A percentile compares a stretch with the other conserved stretches of the same genome.
Evolutionary conservation across 225 moss, liverwort and hornwort genomes (phyloP).

Genomic region (Antitrichia curtipendula): DNA sequence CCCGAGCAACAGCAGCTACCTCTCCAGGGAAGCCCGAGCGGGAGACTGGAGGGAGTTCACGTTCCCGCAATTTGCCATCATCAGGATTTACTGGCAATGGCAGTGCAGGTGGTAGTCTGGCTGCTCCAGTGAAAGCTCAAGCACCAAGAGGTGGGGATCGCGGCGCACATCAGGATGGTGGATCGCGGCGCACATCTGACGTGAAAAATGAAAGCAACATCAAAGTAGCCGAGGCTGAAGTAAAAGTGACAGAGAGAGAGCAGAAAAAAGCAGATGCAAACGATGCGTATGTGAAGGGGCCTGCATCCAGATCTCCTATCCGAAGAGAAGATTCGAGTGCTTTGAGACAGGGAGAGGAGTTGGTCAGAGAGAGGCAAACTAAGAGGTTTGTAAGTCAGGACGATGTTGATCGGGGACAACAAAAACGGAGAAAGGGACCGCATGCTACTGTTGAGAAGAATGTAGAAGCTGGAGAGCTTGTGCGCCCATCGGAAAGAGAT

Average conservation of each 20-base stretch:
- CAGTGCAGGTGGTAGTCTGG: conserved; percentile 23
- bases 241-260: conserved; percentile 42
- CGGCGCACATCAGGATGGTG: conserved; percentile 33
- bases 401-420: conserved; percentile 51
- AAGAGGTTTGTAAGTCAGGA: conserved; percentile 69
- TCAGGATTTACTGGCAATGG: conserved; percentile 47
- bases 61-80: conserved; percentile 40
- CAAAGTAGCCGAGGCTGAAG: conserved; percentile 53
- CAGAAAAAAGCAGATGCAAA: conserved; percentile 54
- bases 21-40: conserved; percentile 39
- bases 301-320: conserved; percentile 64
- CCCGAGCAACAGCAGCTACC: conserved; percentile 30
- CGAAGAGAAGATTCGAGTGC: conserved; percentile 51
- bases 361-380: conserved; percentile 53
- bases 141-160: conserved; percentile 45
- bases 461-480: conserved; percentile 58
- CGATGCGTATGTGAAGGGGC: conserved; percentile 50
- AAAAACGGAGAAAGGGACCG: conserved; percentile 69
- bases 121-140: conserved; percentile 30
- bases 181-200: conserved; percentile 38
- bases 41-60: conserved; percentile 47
- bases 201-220: conserved; percentile 39
- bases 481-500: conserved; percentile 70
- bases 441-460: conserved; percentile 46
- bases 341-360: conserved; percentile 32